These are phyloP conservation scores for Holtermanniella nyarrowii DNA, from an alignment of 768 basidiomycete genomes.

Conservation along the genomic window DNA sequence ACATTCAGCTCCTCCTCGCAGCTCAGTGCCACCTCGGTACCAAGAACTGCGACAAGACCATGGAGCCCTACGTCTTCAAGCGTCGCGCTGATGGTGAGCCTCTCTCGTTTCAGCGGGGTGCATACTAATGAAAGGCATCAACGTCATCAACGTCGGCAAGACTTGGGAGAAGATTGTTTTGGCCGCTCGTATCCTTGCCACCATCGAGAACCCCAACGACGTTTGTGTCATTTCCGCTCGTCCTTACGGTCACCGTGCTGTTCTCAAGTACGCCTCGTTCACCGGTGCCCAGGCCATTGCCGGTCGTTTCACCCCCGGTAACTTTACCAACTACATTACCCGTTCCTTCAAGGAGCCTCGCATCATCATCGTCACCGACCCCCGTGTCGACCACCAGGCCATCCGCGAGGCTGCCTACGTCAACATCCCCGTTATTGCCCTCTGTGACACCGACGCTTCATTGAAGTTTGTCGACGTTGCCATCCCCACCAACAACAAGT, in stretches of 20 bases:
- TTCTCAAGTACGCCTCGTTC: constrained; percentile 96
- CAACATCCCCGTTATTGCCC: constrained; percentile 99
- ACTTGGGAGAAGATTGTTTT: constrained; percentile 99
- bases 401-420: constrained; percentile 99
- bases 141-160: constrained; percentile 97
- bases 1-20: constrained; percentile 86
- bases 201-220: constrained; percentile 96
- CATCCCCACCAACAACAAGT: constrained; percentile 99
- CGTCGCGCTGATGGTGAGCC: constrained; percentile 86
- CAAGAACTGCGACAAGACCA: constrained; percentile 99
- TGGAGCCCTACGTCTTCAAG: constrained; percentile 98
- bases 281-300: constrained; percentile 98
- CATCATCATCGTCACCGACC: constrained; percentile 95
- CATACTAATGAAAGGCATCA: constrained; percentile 86
- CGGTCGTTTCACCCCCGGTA: constrained; percentile 97
- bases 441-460: constrained; percentile 97
- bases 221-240: constrained; percentile 97
- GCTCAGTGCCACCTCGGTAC: constrained; percentile 95
- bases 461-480: constrained; percentile 96
- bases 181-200: constrained; percentile 93
- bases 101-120: constrained; percentile 13
- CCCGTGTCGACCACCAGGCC: constrained; percentile 98
- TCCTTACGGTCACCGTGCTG: constrained; percentile 97
- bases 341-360: constrained; percentile 99
- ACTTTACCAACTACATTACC: constrained; percentile 99